Evolutionary conservation across 768 basidiomycete genomes (phyloP).

Genomic region (Clathrus columnatus): DNA sequence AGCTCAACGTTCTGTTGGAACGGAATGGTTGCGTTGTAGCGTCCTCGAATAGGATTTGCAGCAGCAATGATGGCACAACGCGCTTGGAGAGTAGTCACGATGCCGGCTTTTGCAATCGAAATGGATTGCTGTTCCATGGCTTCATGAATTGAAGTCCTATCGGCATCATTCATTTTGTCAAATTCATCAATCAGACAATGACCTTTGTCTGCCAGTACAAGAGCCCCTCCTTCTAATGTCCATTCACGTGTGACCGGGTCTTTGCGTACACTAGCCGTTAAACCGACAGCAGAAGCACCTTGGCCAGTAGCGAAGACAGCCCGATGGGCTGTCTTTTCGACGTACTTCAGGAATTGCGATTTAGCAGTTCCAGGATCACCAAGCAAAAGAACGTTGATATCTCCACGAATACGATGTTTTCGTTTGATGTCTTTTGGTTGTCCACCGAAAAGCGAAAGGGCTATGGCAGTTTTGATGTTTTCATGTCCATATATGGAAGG

Average conservation of each 20-base stretch:
- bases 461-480: constrained; percentile 96
- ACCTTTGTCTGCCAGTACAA: constrained; percentile 98
- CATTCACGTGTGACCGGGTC: constrained; percentile 96
- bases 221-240: constrained; percentile 96
- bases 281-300: constrained; percentile 95
- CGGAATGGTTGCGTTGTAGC: constrained; percentile 97
- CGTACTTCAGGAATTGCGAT: constrained; percentile 97
- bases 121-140: constrained; percentile 99
- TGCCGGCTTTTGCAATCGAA: constrained; percentile 98
- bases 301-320: constrained; percentile 98
- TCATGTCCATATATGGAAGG: constrained; percentile 99
- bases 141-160: constrained; percentile 97
- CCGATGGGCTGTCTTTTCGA: constrained; percentile 96
- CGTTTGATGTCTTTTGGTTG: constrained; percentile 93
- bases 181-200: constrained; percentile 98
- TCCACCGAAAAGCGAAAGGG: constrained; percentile 90
- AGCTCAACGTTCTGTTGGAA: constrained; percentile 98
- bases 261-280: constrained; percentile 97
- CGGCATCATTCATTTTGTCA: constrained; percentile 99
- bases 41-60: constrained; percentile 92
- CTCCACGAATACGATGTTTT: constrained; percentile 93
- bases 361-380: constrained; percentile 99
- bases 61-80: constrained; percentile 97
- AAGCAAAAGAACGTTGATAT: constrained; percentile 92
- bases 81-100: constrained; percentile 95